Base-by-base conservation (phyloP, 768 basidiomycete species). In the Lactarius hengduanensis region DNA sequence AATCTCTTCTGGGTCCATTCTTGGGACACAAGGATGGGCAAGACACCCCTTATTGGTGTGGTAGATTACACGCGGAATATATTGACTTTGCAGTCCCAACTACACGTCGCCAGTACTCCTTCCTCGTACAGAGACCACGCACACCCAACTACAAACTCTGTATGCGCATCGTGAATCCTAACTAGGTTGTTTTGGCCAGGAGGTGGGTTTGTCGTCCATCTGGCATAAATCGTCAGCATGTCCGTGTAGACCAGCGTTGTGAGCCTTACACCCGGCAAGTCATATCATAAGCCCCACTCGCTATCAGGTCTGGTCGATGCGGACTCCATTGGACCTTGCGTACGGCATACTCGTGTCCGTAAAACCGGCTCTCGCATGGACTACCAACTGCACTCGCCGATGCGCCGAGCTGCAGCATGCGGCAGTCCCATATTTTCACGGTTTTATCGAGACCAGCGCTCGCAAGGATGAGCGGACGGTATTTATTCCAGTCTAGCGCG, bases 41-140 rank as follows among this genome's bases (percentile, higher is more conserved):
- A 7, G 50, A 53, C 10, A 11, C 22, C 8, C 16, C 5, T 32
- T 20, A 30, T 32, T 2, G 53, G 53, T 28, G 28, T 54, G 1
- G 5, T 18, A 3, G 28, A 63, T 69, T 62, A 82, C 55, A 85
- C 78, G 66, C 84, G 86, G 74, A 91, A 94, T 69, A 96, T 81
- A 77, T 89, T 85, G 61, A 96, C 77, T 77, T 86, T 84, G 71
- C 90, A 86, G 70, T 98, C 96, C 96, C 96, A 98, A 59, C 90
- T 87, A 76, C 94, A 96, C 66, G 89, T 96, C 47, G 92, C 94
- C 57, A 98, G 73, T 20, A 94, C 74, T 1, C 92, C 92, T 72
- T 92, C 88, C 57, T 97, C 94, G 69, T 87, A 95, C 71, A 97
- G 76, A n/a, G 92, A 93, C 95, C 96, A 97, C 57, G 84, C 83